Conservation (phyloP, 208 protist genomes). For the Leishmania lainsoni region DNA sequence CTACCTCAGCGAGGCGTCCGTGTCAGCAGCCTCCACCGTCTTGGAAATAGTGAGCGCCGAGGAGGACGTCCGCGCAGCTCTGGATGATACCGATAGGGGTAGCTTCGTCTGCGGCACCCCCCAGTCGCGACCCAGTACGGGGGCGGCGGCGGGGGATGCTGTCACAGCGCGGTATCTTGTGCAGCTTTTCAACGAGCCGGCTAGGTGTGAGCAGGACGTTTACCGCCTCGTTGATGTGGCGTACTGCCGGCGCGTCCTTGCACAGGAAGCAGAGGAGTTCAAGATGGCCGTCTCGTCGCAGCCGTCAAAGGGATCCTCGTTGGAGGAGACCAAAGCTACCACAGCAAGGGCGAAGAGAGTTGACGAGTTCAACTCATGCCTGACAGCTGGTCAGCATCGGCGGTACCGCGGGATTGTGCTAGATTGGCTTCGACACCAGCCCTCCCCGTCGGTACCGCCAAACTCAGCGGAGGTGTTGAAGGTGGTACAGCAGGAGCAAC, state of each 20-base stretch:
- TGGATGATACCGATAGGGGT: neutral
- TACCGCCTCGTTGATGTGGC: conserved; percentile 54
- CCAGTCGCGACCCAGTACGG: neutral
- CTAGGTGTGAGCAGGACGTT: conserved; percentile 46
- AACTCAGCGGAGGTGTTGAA: conserved; percentile 51
- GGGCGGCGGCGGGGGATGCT: neutral
- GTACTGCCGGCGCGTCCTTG: conserved; percentile 29
- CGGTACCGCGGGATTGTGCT: conserved; percentile 51
- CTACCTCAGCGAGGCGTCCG: neutral
- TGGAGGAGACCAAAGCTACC: neutral
- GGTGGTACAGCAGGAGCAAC: conserved; percentile 56
- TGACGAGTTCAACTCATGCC: conserved; percentile 52
- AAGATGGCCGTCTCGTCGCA: neutral
- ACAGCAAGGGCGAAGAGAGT: conserved; percentile 4
- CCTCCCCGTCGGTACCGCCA: conserved; percentile 29
- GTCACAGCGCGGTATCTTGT: conserved; percentile 22
- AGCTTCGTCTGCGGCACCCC: neutral
- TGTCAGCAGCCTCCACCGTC: neutral
- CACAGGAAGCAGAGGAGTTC: conserved; percentile 18
- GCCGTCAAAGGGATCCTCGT: neutral
- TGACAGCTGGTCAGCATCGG: conserved; percentile 68
- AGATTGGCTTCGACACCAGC: conserved; percentile 35
- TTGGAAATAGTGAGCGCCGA: conserved; percentile 22
- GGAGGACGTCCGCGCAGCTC: conserved; percentile 1
- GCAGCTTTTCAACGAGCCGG: conserved; percentile 41